Percentiles rank a stretch among this genome's conserved stretches.
Evolutionary conservation across 768 basidiomycete species (phyloP).

Genomic region (Suillus discolor): DNA sequence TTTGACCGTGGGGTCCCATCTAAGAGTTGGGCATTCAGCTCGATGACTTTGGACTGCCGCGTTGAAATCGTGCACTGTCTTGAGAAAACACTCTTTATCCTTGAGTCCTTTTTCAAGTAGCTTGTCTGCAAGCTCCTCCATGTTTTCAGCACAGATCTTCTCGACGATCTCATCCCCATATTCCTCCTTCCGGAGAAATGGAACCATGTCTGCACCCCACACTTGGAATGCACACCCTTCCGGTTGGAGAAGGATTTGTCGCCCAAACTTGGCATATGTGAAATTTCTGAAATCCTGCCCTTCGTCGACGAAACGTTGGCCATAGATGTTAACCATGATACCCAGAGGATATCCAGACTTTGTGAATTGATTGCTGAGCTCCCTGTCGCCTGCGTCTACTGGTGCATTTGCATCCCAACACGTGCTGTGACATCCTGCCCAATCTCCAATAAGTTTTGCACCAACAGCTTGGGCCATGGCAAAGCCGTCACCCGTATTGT

Average conservation of each 20-base stretch:
- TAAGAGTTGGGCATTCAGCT: conserved; percentile 32
- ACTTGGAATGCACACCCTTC: conserved; percentile 66
- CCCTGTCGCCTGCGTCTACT: conserved; percentile 51
- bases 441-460: conserved; percentile 64
- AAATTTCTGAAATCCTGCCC: conserved; percentile 74
- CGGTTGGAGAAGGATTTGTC: conserved; percentile 58
- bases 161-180: conserved; percentile 65
- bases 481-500: conserved; percentile 71
- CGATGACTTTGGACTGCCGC: conserved; percentile 43
- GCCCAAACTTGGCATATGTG: conserved; percentile 71
- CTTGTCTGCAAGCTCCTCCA: conserved; percentile 53
- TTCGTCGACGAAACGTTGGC: conserved; percentile 69
- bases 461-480: conserved; percentile 51
- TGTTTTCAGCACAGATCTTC: conserved; percentile 47
- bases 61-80: conserved; percentile 55
- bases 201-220: conserved; percentile 52
- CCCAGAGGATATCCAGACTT: conserved; percentile 77
- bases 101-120: conserved; percentile 49
- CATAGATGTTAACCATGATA: conserved; percentile 63
- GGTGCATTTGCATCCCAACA: conserved; percentile 70
- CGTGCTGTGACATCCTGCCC: conserved; percentile 70
- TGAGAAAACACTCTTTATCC: conserved; percentile 42
- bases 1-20: conserved; percentile 68
- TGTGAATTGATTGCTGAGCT: conserved; percentile 68
- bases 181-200: conserved; percentile 59